These are phyloP conservation scores for Globisporangium nagaii DNA, from an alignment of 352 stramenopile species.

Conservation along the genomic window DNA sequence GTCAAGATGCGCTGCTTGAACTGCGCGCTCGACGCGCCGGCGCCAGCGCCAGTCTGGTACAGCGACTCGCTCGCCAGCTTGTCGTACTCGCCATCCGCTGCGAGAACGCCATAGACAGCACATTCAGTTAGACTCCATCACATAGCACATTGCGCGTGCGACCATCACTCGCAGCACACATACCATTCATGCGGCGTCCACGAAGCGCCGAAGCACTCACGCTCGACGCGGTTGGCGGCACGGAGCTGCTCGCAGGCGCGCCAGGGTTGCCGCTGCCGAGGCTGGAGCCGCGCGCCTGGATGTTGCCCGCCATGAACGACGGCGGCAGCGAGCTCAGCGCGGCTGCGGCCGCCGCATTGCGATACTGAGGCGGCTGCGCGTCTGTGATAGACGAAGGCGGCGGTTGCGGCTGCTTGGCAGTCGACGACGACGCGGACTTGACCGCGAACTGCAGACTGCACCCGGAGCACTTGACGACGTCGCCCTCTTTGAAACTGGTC, in stretches of 20 bases:
- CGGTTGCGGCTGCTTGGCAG: slow-evolving; percentile 4
- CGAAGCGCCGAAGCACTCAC: slow-evolving; percentile 1
- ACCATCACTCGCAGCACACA: neutral
- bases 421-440: slow-evolving; percentile 24
- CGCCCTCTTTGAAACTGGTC: slow-evolving; percentile 55
- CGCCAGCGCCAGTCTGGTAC: slow-evolving; percentile 10
- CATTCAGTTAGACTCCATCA: neutral
- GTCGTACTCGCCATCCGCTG: slow-evolving; percentile 65
- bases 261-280: slow-evolving; percentile 13
- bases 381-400: too few relatives aligned
- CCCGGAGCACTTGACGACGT: slow-evolving; percentile 67
- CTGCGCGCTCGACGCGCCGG: slow-evolving; percentile 7
- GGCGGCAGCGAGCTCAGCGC: slow-evolving; percentile 65
- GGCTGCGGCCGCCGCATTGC: slow-evolving; percentile 55
- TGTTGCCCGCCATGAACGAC: slow-evolving; percentile 37
- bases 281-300: slow-evolving; percentile 36
- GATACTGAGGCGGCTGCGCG: slow-evolving; percentile 31
- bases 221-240: slow-evolving; percentile 1
- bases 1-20: slow-evolving; percentile 68
- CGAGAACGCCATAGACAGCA: neutral
- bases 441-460: slow-evolving; percentile 75
- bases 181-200: slow-evolving; percentile 49
- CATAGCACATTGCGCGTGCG: too few relatives aligned
- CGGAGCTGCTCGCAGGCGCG: neutral
- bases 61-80: slow-evolving; percentile 64